These are phyloP conservation scores for Parathielavia hyrcaniae DNA, from an alignment of 495 filamentous ascomycete genomes.

Conservation along the genomic window DNA sequence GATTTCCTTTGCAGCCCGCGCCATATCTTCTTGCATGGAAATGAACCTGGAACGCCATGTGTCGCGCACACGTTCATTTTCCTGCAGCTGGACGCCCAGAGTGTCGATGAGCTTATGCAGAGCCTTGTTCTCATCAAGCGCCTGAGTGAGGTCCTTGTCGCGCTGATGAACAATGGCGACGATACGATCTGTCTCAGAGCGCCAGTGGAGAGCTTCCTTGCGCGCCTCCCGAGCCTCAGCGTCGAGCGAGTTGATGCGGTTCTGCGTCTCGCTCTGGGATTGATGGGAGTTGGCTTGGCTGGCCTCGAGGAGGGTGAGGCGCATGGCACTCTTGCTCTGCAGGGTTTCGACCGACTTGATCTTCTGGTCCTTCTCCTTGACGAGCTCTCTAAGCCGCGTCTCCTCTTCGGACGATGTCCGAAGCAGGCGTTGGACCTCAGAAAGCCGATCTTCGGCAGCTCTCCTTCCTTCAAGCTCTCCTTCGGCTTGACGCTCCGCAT, in stretches of 20 bases:
- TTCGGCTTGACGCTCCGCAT: slow-evolving; percentile 40
- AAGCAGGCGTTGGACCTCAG: slow-evolving; percentile 62
- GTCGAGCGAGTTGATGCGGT: slow-evolving; percentile 44
- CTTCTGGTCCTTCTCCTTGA: slow-evolving; percentile 56
- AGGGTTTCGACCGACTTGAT: slow-evolving; percentile 42
- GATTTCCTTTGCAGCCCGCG: slow-evolving; percentile 65
- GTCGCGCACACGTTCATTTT: slow-evolving; percentile 71
- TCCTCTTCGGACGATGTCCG: slow-evolving; percentile 65
- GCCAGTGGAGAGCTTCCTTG: slow-evolving; percentile 46
- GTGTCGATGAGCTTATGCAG: slow-evolving; percentile 61
- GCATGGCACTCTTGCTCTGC: slow-evolving; percentile 50
- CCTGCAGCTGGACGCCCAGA: slow-evolving; percentile 70
- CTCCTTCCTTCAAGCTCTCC: slow-evolving; percentile 60
- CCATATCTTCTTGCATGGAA: slow-evolving; percentile 78
- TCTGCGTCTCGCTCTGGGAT: slow-evolving; percentile 57
- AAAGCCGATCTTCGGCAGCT: slow-evolving; percentile 64
- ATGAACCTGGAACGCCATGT: slow-evolving; percentile 74
- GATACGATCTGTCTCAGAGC: slow-evolving; percentile 43
- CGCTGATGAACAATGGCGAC: slow-evolving; percentile 38
- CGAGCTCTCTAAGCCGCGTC: slow-evolving; percentile 59
- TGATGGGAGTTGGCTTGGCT: slow-evolving; percentile 59
- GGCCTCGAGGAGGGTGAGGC: slow-evolving; percentile 55
- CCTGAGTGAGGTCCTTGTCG: slow-evolving; percentile 37
- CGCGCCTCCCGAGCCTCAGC: slow-evolving; percentile 44
- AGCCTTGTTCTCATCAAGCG: slow-evolving; percentile 43